A percentile compares a stretch with the other conserved stretches of the same genome.
These are phyloP conservation scores for Colletotrichum coccodes DNA, from an alignment of 2,329 filamentous ascomycete genomes.

Conservation along the genomic window DNA sequence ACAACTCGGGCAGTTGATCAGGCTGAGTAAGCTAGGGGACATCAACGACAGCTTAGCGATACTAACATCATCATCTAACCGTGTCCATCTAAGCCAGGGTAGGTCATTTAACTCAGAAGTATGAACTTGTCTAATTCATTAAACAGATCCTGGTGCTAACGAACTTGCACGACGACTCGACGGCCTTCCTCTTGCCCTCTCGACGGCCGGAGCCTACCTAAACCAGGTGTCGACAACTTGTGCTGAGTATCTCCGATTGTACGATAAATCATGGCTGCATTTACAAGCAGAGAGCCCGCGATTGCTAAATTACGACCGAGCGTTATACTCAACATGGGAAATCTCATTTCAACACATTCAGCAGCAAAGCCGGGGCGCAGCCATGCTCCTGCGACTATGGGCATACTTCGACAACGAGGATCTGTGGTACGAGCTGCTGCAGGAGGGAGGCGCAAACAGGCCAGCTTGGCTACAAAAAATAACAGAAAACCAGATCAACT, in stretches of 20 bases:
- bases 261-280: slow-evolving; percentile 48
- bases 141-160: slow-evolving; percentile 41
- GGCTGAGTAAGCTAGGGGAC: slow-evolving; percentile 44
- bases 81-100: slow-evolving; percentile 39
- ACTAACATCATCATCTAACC: slow-evolving; percentile 40
- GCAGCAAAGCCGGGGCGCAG: slow-evolving; percentile 39
- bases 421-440: slow-evolving; percentile 56
- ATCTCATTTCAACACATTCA: slow-evolving; percentile 49
- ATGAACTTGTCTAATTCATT: not conserved
- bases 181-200: slow-evolving; percentile 57
- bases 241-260: slow-evolving; percentile 51
- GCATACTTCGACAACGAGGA: slow-evolving; percentile 55
- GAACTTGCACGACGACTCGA: slow-evolving; percentile 48
- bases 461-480: slow-evolving; percentile 38
- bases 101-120: slow-evolving; percentile 11
- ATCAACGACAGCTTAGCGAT: slow-evolving; percentile 43
- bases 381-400: slow-evolving; percentile 50
- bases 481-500: slow-evolving; percentile 35
- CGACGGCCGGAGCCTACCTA: slow-evolving; percentile 56
- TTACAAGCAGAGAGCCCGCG: slow-evolving; percentile 43
- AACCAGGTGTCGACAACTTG: slow-evolving; percentile 46
- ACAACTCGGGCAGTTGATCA: slow-evolving; percentile 44
- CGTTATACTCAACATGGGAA: slow-evolving; percentile 50
- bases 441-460: slow-evolving; percentile 21
- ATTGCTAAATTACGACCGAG: slow-evolving; percentile 43